Evolutionary conservation across 2,329 filamentous ascomycete genomes (phyloP).

Genomic region (Colletotrichum tamarilloi): DNA sequence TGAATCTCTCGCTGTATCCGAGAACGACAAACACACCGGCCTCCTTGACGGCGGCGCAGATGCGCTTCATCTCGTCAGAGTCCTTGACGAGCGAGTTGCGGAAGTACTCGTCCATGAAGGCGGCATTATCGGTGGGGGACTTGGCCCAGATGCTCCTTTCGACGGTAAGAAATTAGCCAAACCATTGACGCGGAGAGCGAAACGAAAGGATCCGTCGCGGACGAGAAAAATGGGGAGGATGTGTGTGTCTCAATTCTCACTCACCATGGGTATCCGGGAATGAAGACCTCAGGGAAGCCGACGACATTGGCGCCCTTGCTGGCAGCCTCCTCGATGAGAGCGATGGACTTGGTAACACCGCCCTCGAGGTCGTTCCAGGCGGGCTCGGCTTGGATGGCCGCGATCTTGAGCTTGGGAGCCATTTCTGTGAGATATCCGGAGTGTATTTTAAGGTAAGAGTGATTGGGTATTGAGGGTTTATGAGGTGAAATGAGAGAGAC

Average conservation of each 20-base stretch:
- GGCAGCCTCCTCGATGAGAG: constrained; percentile 45
- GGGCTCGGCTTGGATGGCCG: constrained; percentile 42
- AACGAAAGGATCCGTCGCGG: too few relatives aligned
- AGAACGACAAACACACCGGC: constrained; percentile 58
- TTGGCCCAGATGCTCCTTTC: constrained; percentile 44
- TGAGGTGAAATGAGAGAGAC: too few relatives aligned
- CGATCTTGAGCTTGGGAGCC: constrained; percentile 38
- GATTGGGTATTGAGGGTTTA: neutral
- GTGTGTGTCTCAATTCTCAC: neutral
- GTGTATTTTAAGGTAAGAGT: neutral
- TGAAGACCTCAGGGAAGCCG: constrained; percentile 58
- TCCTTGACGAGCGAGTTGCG: constrained; percentile 53
- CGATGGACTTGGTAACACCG: constrained; percentile 50
- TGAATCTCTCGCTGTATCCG: constrained; percentile 61
- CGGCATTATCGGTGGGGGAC: constrained; percentile 44
- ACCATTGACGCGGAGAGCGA: neutral
- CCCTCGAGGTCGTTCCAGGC: constrained; percentile 42
- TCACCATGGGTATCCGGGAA: constrained; percentile 59
- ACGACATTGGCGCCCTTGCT: constrained; percentile 46
- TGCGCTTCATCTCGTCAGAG: constrained; percentile 54
- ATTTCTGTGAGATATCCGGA: neutral
- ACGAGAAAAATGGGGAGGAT: too few relatives aligned
- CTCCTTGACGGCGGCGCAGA: constrained; percentile 56
- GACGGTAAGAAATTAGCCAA: neutral
- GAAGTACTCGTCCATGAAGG: constrained; percentile 57